These are phyloP conservation scores for Arthroderma sp. DNA, from an alignment of 2,329 filamentous ascomycete genomes.

Conservation along the genomic window DNA sequence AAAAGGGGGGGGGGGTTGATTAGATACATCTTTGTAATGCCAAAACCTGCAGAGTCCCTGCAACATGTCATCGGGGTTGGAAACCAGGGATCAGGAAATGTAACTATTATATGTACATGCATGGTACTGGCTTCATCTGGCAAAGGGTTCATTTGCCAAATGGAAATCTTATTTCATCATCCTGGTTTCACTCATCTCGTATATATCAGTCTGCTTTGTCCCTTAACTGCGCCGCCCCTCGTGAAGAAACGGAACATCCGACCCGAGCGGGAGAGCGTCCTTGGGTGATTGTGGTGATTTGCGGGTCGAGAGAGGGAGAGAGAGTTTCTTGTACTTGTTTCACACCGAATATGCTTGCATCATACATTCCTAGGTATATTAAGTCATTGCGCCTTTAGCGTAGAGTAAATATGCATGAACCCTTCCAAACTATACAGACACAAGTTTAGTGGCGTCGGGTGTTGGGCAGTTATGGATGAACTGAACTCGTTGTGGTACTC, in stretches of 20 bases:
- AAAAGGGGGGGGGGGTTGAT: background rate
- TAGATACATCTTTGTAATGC: constrained; percentile 1
- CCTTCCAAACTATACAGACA: background rate
- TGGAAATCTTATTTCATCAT: background rate
- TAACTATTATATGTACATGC: background rate
- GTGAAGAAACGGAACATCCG: background rate
- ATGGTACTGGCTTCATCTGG: background rate
- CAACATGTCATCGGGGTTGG: background rate
- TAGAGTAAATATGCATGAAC: background rate
- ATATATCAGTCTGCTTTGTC: background rate
- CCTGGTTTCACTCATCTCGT: background rate
- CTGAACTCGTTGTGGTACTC: background rate
- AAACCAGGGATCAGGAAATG: background rate
- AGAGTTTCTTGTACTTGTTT: background rate
- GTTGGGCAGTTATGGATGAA: background rate
- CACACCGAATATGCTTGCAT: background rate
- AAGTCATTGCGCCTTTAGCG: background rate
- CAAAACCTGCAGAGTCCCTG: constrained; percentile 2
- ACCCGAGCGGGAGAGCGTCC: background rate
- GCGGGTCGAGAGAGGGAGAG: background rate
- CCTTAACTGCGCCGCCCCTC: background rate
- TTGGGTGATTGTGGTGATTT: background rate
- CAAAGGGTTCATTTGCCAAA: background rate
- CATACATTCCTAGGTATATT: background rate
- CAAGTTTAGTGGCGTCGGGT: background rate